Conservation (phyloP, 2,329 filamentous ascomycete species). For the Cordyceps cicadae region DNA sequence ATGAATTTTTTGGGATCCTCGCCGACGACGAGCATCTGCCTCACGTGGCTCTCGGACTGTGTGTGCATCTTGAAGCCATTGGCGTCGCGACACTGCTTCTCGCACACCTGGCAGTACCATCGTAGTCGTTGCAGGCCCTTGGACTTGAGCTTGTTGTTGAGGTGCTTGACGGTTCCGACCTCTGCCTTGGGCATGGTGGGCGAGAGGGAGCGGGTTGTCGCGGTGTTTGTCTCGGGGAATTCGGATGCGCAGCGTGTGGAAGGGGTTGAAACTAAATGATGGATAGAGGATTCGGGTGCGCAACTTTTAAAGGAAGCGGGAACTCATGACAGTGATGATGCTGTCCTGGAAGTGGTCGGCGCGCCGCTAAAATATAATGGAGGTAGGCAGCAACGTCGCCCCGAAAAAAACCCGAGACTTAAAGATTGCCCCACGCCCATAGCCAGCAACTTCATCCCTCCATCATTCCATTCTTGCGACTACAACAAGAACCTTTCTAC, state of each 20-base stretch:
- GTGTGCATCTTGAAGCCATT: conserved; percentile 91
- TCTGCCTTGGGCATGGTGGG: conserved; percentile 82
- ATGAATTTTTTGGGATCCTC: conserved; percentile 81
- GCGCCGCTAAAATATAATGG: neutral
- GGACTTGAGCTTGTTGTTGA: conserved; percentile 84
- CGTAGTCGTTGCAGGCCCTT: conserved; percentile 71
- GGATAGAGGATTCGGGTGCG: neutral
- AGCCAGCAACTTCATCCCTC: conserved; percentile 1
- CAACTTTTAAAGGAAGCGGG: neutral
- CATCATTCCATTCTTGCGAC: neutral
- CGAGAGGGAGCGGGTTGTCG: neutral
- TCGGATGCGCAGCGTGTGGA: neutral
- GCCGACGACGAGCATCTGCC: conserved; percentile 80
- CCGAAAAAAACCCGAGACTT: neutral
- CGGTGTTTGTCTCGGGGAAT: neutral
- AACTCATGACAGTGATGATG: neutral
- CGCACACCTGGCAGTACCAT: conserved; percentile 86
- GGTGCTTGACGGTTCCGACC: conserved; percentile 80
- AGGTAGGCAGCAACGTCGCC: neutral
- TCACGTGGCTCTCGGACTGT: conserved; percentile 75
- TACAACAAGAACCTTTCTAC: neutral
- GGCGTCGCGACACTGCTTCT: conserved; percentile 59
- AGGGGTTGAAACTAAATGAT: neutral
- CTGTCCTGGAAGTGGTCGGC: neutral
- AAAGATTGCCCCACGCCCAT: conserved; percentile 3